phyloP scores from a whole-genome alignment of 306 rosid genomes.

The Prunus mume region DNA sequence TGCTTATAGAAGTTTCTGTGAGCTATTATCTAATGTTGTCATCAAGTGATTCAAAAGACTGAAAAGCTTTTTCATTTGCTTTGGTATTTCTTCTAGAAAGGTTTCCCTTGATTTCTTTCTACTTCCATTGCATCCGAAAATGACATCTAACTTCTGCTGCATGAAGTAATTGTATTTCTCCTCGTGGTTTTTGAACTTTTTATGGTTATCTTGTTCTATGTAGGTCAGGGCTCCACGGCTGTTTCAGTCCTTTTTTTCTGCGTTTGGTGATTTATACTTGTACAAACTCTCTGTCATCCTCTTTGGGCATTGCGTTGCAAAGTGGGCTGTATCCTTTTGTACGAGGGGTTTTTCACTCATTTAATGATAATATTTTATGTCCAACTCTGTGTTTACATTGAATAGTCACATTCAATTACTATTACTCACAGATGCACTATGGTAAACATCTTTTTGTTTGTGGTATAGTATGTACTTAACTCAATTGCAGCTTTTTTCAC shows the following conservation, averaged over 20 bases:
- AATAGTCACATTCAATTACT: slow-evolving; percentile 19
- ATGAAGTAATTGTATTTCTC: neutral
- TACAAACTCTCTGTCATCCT: slow-evolving; percentile 61
- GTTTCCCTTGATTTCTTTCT: slow-evolving; percentile 2
- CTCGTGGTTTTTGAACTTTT: neutral
- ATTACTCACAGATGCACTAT: neutral
- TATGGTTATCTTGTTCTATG: slow-evolving; percentile 16
- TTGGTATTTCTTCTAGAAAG: neutral
- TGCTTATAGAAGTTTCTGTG: neutral
- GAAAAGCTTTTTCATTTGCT: neutral
- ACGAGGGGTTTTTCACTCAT: neutral
- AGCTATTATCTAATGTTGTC: neutral
- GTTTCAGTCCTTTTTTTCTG: slow-evolving; percentile 66
- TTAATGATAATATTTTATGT: slow-evolving; percentile 1
- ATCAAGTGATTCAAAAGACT: neutral
- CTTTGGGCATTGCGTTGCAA: slow-evolving; percentile 64
- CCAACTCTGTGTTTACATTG: slow-evolving; percentile 1
- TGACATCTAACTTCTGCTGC: neutral
- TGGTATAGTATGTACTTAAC: slow-evolving; percentile 46
- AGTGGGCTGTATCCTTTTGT: slow-evolving; percentile 85
- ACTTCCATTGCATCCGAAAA: neutral
- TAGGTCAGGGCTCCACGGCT: slow-evolving; percentile 84
- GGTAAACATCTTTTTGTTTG: slow-evolving; percentile 3
- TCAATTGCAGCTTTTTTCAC: slow-evolving; percentile 71
- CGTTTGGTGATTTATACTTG: slow-evolving; percentile 79